Evolutionary conservation across 306 rosid species (phyloP), one percentile per base, ranked within the genome.

Genomic region (Quercus agrifolia): DNA sequence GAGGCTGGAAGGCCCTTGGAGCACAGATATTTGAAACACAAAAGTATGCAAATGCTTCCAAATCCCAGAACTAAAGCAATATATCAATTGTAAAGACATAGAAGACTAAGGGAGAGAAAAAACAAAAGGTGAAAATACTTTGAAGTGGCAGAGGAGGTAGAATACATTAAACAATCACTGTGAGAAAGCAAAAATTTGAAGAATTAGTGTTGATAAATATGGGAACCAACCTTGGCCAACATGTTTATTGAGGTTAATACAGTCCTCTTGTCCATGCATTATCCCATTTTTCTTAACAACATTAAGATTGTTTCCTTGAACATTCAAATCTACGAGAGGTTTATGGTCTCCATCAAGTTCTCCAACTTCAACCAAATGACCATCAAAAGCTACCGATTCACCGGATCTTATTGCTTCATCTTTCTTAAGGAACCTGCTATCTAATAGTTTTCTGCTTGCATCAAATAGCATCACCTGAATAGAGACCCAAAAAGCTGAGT

Each of bases 351-450:
- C 88, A 67, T 83, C 88, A 79, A 27, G 44, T 81, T 92, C 93
- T 66, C 91, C 92, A 73, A 92, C 81, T 70, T 91, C 93, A 80
- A 94, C 87, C 87, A 91, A 83, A 81, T 94, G 86, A 72, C 87
- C 83, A 80, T 88, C 90, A 71, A 91, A 92, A 71, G 85, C 49
- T 74, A 92, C 74, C 57, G 89, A 86, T 83, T 85, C 93, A 31
- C 92, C 91, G 2, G 91, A 74, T 81, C 63, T 87, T 73, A 91
- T 84, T 33, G 74, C 75, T 59, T 94, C 97, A 77, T 87, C 92
- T 76, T 84, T 88, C 87, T 86, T 91, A 23, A 90, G 80, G 75
- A 91, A 92, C 85, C 94, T 88, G 81, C 93, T 83, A 77, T 83
- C 86, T 71, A 94, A 74, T 73, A 77, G 86, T 49, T 84, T 94